Percentiles rank a stretch among this genome's conserved stretches.
These are phyloP conservation scores for Basidioascus undulatus DNA, from an alignment of 768 basidiomycete genomes.

Conservation along the genomic window DNA sequence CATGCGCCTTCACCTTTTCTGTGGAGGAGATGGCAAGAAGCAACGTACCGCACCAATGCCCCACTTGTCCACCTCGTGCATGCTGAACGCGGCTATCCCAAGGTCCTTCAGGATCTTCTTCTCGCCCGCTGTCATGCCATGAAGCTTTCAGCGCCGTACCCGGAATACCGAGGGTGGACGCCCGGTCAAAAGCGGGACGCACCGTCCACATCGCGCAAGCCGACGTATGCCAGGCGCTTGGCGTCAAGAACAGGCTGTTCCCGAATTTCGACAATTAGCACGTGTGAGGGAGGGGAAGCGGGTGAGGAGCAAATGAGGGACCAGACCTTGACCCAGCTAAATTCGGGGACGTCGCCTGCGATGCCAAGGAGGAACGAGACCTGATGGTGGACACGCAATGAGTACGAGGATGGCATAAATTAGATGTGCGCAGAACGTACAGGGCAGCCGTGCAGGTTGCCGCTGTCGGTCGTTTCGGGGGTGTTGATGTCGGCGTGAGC, in stretches of 20 bases:
- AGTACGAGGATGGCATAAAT: no score
- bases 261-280: no score
- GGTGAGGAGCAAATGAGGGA: no score
- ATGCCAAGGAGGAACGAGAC: slow-evolving; percentile 69
- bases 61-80: slow-evolving; percentile 54
- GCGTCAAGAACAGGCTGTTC: slow-evolving; percentile 37
- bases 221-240: slow-evolving; percentile 78
- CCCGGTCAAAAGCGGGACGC: no score
- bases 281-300: no score
- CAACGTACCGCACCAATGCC: no score
- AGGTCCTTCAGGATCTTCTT: slow-evolving; percentile 59
- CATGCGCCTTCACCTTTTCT: not conserved
- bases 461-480: slow-evolving; percentile 41
- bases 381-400: no score
- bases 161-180: no score
- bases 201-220: slow-evolving; percentile 79
- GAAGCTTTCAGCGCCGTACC: no score
- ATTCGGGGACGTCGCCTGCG: slow-evolving; percentile 19
- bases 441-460: slow-evolving; percentile 97
- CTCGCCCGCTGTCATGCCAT: no score
- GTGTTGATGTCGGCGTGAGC: slow-evolving; percentile 94
- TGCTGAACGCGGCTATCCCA: slow-evolving; percentile 70
- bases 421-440: no score
- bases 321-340: slow-evolving; percentile 12
- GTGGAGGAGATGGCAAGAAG: no score